phyloP scores from a whole-genome alignment of 192 early-diverging fungal species.

The Coemansia sp. region DNA sequence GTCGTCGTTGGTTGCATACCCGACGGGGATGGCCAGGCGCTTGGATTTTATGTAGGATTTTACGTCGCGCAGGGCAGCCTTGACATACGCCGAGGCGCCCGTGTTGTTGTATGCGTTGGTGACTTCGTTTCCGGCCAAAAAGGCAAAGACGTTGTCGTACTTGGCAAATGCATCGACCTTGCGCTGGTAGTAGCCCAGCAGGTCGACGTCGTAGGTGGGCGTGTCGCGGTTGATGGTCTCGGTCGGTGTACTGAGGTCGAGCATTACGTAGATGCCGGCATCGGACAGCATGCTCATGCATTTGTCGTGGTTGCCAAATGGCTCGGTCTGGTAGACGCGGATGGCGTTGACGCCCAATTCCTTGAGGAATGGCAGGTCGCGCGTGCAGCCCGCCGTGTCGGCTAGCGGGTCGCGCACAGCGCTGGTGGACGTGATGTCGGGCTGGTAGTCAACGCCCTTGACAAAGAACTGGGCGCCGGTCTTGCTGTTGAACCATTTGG shows the following conservation, averaged over 20 bases:
- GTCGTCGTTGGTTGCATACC: constrained; percentile 80
- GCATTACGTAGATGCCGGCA: constrained; percentile 73
- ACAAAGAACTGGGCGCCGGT: constrained; percentile 76
- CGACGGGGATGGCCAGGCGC: constrained; percentile 65
- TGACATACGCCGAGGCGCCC: constrained; percentile 66
- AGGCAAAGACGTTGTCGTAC: constrained; percentile 68
- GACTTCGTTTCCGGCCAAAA: constrained; percentile 79
- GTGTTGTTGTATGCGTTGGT: constrained; percentile 66
- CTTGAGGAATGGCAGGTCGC: constrained; percentile 68
- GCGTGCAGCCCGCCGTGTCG: constrained; percentile 60
- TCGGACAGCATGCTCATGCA: constrained; percentile 71
- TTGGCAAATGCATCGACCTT: constrained; percentile 70
- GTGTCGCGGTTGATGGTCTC: constrained; percentile 66
- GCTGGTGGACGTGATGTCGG: constrained; percentile 49
- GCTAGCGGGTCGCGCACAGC: constrained; percentile 64
- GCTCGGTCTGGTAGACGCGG: constrained; percentile 74
- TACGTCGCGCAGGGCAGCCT: constrained; percentile 69
- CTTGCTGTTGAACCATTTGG: constrained; percentile 73
- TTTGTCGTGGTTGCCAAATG: constrained; percentile 64
- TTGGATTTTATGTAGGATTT: constrained; percentile 63
- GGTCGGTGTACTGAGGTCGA: constrained; percentile 66
- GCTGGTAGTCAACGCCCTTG: constrained; percentile 79
- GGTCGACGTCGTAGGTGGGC: constrained; percentile 62
- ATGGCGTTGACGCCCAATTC: constrained; percentile 70
- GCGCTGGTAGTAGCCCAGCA: constrained; percentile 60